These are phyloP conservation scores for Jacaranda copaia DNA, from an alignment of 257 asterid genomes.

Conservation along the genomic window DNA sequence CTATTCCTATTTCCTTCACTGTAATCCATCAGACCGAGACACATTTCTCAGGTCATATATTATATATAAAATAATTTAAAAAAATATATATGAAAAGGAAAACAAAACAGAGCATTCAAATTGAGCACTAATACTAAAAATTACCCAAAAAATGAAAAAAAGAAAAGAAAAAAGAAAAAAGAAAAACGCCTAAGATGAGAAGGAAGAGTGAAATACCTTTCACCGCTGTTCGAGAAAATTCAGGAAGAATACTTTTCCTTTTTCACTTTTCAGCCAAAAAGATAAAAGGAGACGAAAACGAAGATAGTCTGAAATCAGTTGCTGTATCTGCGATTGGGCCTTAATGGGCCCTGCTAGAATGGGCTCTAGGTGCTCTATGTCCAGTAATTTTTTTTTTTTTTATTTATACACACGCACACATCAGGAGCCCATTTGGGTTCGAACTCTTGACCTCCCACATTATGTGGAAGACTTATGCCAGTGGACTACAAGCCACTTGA, in stretches of 20 bases:
- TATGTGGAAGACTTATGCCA: too few relatives aligned
- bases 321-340: too few relatives aligned
- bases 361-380: too few relatives aligned
- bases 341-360: too few relatives aligned
- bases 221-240: constrained; percentile 10
- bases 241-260: not conserved
- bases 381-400: too few relatives aligned
- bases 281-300: not conserved
- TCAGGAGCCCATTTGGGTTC: too few relatives aligned
- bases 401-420: too few relatives aligned
- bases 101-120: constrained; percentile 17
- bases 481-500: too few relatives aligned
- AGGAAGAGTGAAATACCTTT: constrained; percentile 26
- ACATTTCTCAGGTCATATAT: constrained; percentile 5
- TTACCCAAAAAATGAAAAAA: not conserved
- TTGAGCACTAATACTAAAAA: not conserved
- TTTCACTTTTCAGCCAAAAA: not conserved
- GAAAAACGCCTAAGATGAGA: not conserved
- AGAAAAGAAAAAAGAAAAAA: not conserved
- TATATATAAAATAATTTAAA: too few relatives aligned
- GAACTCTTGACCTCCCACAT: too few relatives aligned
- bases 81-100: not conserved
- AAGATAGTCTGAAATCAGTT: too few relatives aligned
- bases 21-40: not conserved
- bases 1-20: not conserved